A percentile compares a stretch with the other conserved stretches of the same genome.
These are phyloP conservation scores for Neocallimastix lanati DNA, from an alignment of 192 early-diverging fungal species.

Conservation along the genomic window DNA sequence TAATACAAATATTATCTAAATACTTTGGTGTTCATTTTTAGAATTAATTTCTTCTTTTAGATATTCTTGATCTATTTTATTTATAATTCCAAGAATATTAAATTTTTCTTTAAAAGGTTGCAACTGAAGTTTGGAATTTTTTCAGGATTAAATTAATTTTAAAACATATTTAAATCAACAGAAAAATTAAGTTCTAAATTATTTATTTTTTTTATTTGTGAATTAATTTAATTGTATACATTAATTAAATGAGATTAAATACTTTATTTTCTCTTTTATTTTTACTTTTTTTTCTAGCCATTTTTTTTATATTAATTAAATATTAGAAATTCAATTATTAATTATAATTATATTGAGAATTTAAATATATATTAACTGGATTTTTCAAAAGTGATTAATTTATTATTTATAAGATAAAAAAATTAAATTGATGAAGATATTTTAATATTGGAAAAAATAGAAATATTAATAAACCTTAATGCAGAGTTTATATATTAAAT, in stretches of 20 bases:
- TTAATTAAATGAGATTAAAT: slow-evolving; percentile 28
- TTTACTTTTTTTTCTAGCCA: slow-evolving; percentile 16
- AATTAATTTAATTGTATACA: slow-evolving; percentile 28
- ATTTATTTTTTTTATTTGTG: slow-evolving; percentile 21
- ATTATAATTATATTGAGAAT: no score
- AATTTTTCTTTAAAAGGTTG: slow-evolving; percentile 26
- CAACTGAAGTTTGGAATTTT: slow-evolving; percentile 18
- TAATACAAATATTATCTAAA: slow-evolving; percentile 42
- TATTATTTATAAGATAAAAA: no score
- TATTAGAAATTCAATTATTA: no score
- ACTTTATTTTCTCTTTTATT: slow-evolving; percentile 25
- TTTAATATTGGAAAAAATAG: no score
- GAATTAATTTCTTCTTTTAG: slow-evolving; percentile 38
- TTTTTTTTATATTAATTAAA: no score
- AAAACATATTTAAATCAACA: slow-evolving; percentile 19
- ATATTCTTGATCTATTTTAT: slow-evolving; percentile 30
- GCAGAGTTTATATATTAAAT: neutral
- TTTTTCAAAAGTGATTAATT: no score
- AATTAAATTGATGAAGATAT: no score
- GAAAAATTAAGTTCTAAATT: slow-evolving; percentile 22
- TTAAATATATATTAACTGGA: no score
- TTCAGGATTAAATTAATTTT: slow-evolving; percentile 31
- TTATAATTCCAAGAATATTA: slow-evolving; percentile 32
- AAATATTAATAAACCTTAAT: no score
- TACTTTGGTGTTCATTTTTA: slow-evolving; percentile 33